Conservation (phyloP, 345 rosid genomes). For the Syzygium oleosum region DNA sequence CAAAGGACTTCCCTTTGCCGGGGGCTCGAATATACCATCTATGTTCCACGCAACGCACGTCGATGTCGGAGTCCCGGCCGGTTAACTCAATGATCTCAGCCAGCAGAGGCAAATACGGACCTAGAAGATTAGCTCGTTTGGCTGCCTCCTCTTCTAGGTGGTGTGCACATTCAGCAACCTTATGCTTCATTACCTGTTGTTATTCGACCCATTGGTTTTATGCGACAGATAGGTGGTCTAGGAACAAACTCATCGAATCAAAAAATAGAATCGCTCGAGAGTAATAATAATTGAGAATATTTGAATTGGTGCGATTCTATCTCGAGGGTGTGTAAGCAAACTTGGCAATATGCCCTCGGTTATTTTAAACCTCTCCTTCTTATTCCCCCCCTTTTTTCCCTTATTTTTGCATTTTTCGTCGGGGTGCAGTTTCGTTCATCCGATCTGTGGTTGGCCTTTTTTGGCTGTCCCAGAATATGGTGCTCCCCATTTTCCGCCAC, state of each 20-base stretch:
- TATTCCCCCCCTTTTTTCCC: not conserved
- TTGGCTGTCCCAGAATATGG: not conserved
- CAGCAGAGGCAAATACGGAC: too few species aligned
- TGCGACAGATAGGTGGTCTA: not conserved
- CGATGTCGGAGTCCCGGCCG: too few species aligned
- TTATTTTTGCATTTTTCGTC: not conserved
- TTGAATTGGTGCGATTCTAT: not conserved
- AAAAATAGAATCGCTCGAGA: not conserved
- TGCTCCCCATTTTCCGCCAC: not conserved
- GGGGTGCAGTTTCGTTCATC: not conserved
- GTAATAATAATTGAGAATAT: not conserved
- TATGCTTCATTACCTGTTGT: too few species aligned
- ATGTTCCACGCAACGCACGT: too few species aligned
- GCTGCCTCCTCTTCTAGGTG: not conserved
- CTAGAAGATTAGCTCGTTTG: not conserved
- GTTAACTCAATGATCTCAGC: too few species aligned
- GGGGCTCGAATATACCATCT: not conserved
- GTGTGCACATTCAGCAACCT: too few species aligned
- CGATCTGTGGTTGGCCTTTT: not conserved
- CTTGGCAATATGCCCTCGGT: not conserved
- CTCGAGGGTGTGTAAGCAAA: not conserved
- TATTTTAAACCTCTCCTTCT: not conserved
- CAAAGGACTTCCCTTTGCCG: not conserved
- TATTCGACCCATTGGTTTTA: not conserved
- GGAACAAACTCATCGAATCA: not conserved